Percentiles rank a stretch among this genome's conserved stretches.
These are phyloP conservation scores for Oldenlandia corymbosa DNA, from an alignment of 257 asterid genomes.

Conservation along the genomic window DNA sequence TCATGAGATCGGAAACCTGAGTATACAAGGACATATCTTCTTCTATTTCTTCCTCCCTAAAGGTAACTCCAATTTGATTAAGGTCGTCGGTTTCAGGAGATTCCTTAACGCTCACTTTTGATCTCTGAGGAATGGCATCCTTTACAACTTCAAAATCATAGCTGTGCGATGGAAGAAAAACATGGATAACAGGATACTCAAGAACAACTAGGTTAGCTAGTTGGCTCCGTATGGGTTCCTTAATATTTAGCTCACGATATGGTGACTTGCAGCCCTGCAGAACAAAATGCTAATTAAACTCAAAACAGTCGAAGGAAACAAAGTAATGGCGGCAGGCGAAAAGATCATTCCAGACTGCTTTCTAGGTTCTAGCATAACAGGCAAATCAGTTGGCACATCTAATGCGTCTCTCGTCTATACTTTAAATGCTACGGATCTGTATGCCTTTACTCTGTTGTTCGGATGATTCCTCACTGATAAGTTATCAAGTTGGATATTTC, in stretches of 20 bases:
- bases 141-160: conserved; percentile 53
- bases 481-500: no score
- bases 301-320: not conserved
- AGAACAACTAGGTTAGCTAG: conserved; percentile 48
- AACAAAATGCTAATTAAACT: not conserved
- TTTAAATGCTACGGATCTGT: no score
- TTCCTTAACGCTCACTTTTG: conserved; percentile 29
- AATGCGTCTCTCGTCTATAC: no score
- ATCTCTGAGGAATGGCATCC: conserved; percentile 23
- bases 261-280: conserved; percentile 66
- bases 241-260: conserved; percentile 41
- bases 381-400: not conserved
- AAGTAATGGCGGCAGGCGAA: not conserved
- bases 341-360: not conserved
- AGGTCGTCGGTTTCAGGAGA: conserved; percentile 23
- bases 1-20: conserved; percentile 43
- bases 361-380: not conserved
- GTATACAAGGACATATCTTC: conserved; percentile 40
- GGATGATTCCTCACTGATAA: no score
- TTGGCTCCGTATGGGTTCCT: conserved; percentile 57
- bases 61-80: conserved; percentile 50
- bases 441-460: no score
- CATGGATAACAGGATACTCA: conserved; percentile 80
- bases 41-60: conserved; percentile 65
- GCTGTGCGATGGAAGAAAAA: conserved; percentile 67